A percentile compares a stretch with the other conserved stretches of the same genome.
phyloP scores from a whole-genome alignment of 768 basidiomycete genomes.

The Tricholoma bakamatsutake region DNA sequence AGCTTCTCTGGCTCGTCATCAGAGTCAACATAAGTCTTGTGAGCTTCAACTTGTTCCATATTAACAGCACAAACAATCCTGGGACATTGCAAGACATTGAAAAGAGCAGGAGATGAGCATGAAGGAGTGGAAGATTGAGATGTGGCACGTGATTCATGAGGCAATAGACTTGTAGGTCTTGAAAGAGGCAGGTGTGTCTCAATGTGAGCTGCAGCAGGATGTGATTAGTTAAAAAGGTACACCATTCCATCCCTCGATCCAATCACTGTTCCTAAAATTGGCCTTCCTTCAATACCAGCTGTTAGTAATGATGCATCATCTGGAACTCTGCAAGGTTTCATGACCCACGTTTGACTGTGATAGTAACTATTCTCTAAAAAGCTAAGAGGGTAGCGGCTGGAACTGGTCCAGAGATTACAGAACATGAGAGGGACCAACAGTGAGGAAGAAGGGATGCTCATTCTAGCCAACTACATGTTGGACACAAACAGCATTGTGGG shows the following conservation, averaged over 20 bases:
- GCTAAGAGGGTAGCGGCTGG: conserved; percentile 5
- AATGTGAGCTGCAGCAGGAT: conserved; percentile 6
- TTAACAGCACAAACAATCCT: conserved; percentile 70
- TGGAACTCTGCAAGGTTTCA: conserved; percentile 25
- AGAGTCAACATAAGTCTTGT: conserved; percentile 74
- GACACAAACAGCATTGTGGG: no score
- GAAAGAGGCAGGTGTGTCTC: conserved; percentile 9
- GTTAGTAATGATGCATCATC: neutral
- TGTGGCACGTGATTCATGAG: conserved; percentile 16
- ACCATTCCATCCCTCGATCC: conserved; percentile 40
- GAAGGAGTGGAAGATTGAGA: conserved; percentile 36
- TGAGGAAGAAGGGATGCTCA: conserved; percentile 4
- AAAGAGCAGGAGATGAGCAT: conserved; percentile 39
- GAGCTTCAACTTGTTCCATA: conserved; percentile 64
- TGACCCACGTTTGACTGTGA: conserved; percentile 22
- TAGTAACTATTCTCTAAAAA: conserved; percentile 28
- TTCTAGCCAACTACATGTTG: neutral
- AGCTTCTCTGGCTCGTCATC: conserved; percentile 76
- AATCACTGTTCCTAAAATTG: conserved; percentile 24
- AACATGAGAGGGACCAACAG: conserved; percentile 30
- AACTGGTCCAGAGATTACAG: conserved; percentile 13
- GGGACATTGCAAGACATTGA: conserved; percentile 50
- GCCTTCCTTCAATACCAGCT: conserved; percentile 6
- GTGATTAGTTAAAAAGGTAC: conserved; percentile 31
- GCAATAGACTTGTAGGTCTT: conserved; percentile 13